phyloP scores from a whole-genome alignment of 176 grass and related monocot genomes.

The Metroxylon sagu region DNA sequence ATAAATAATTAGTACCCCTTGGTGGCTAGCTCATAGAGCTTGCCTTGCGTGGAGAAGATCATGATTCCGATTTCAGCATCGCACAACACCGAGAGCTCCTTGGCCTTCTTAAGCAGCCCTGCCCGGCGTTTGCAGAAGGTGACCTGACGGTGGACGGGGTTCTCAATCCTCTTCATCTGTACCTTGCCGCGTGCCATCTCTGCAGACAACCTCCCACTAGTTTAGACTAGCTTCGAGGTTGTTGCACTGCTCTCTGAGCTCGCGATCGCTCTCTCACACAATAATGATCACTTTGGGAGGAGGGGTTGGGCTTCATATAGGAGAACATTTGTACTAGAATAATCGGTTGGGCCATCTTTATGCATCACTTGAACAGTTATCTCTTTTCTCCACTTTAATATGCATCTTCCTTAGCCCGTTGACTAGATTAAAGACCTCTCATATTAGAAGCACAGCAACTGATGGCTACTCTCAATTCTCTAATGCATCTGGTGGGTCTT shows the following conservation, averaged over 20 bases:
- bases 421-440: too few species aligned
- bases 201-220: slow-evolving; percentile 7
- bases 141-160: slow-evolving; percentile 5
- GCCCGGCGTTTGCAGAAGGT: slow-evolving; percentile 9
- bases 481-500: too few species aligned
- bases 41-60: slow-evolving; percentile 4
- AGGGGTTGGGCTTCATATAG: slow-evolving; percentile 42
- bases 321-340: slow-evolving; percentile 27
- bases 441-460: too few species aligned
- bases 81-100: slow-evolving; percentile 7
- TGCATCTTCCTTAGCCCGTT: too few species aligned
- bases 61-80: slow-evolving; percentile 6
- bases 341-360: too few species aligned
- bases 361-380: too few species aligned
- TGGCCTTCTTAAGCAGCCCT: slow-evolving; percentile 6
- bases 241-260: not conserved
- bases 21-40: slow-evolving; percentile 5
- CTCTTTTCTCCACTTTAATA: too few species aligned
- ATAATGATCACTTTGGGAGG: not conserved
- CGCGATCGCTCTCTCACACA: not conserved
- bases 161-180: slow-evolving; percentile 4
- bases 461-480: too few species aligned
- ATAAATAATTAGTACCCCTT: not conserved
- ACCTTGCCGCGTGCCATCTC: slow-evolving; percentile 1
- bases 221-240: slow-evolving; percentile 13